Evolutionary conservation across 441 rosid species (phyloP).

Genomic region (Jatropha multifida): DNA sequence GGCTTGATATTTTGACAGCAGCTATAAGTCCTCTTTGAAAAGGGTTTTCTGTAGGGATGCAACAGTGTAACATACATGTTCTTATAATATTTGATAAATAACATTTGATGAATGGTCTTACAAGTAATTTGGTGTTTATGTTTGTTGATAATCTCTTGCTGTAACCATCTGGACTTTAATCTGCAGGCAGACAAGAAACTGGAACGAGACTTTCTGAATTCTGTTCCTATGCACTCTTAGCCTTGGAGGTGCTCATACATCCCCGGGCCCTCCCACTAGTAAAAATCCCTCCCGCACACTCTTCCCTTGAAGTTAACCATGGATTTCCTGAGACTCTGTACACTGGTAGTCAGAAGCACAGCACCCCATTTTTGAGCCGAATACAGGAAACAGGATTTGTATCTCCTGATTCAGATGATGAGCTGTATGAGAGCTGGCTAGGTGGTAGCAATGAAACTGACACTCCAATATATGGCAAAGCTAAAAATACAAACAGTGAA

Average conservation of each 20-base stretch:
- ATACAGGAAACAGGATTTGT: conserved; percentile 22
- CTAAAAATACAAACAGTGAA: conserved; percentile 11
- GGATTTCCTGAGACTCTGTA: conserved; percentile 27
- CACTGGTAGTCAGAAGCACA: conserved; percentile 30
- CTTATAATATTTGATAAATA: neutral
- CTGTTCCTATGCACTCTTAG: conserved; percentile 69
- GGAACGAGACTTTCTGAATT: conserved; percentile 56
- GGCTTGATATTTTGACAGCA: neutral
- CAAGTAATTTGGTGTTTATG: neutral
- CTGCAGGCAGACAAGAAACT: conserved; percentile 60
- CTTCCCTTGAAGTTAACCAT: conserved; percentile 26
- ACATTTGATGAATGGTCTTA: too few species aligned
- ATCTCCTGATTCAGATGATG: conserved; percentile 39
- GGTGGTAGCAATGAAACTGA: conserved; percentile 32
- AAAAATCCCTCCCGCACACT: conserved; percentile 35
- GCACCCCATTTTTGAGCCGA: conserved; percentile 29
- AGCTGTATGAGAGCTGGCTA: conserved; percentile 42
- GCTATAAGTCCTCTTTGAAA: neutral
- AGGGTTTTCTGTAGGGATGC: neutral
- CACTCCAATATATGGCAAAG: conserved; percentile 22
- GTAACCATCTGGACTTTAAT: neutral
- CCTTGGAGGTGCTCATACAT: conserved; percentile 82
- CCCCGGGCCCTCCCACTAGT: conserved; percentile 69
- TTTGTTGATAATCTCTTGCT: neutral
- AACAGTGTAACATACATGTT: too few species aligned